These are phyloP conservation scores for Tulasnella sp. DNA, from an alignment of 768 basidiomycete genomes.

Conservation along the genomic window DNA sequence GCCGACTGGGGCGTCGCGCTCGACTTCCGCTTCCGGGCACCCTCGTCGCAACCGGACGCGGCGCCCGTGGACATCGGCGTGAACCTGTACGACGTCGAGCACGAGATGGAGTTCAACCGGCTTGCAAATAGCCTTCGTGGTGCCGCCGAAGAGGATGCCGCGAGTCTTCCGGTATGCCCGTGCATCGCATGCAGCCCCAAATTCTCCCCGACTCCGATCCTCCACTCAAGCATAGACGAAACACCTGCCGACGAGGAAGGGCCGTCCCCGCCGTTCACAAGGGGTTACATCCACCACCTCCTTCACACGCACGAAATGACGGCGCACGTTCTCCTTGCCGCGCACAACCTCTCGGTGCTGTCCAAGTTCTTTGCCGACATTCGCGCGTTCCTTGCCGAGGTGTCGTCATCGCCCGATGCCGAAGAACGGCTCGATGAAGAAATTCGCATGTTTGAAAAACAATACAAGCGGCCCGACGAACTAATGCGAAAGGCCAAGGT, in stretches of 20 bases:
- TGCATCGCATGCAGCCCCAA: constrained; percentile 44
- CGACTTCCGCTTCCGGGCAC: constrained; percentile 73
- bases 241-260: constrained; percentile 33
- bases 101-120: constrained; percentile 62
- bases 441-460: constrained; percentile 7
- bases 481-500: constrained; percentile 58
- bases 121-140: constrained; percentile 54
- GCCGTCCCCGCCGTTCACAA: constrained; percentile 43
- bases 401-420: constrained; percentile 35
- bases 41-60: constrained; percentile 34
- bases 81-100: constrained; percentile 66
- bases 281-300: constrained; percentile 81
- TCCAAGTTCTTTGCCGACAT: constrained; percentile 66
- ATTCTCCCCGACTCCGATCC: constrained; percentile 34
- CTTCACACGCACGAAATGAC: constrained; percentile 91
- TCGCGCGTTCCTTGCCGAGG: constrained; percentile 45
- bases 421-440: constrained; percentile 58
- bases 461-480: neutral
- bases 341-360: constrained; percentile 76
- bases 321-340: constrained; percentile 70
- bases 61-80: constrained; percentile 59
- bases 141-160: constrained; percentile 43
- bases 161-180: constrained; percentile 23
- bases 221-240: constrained; percentile 38
- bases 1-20: constrained; percentile 74